Base-by-base conservation (phyloP, 1,139 yeast species). In the Magnusiomyces tetraspermus region DNA sequence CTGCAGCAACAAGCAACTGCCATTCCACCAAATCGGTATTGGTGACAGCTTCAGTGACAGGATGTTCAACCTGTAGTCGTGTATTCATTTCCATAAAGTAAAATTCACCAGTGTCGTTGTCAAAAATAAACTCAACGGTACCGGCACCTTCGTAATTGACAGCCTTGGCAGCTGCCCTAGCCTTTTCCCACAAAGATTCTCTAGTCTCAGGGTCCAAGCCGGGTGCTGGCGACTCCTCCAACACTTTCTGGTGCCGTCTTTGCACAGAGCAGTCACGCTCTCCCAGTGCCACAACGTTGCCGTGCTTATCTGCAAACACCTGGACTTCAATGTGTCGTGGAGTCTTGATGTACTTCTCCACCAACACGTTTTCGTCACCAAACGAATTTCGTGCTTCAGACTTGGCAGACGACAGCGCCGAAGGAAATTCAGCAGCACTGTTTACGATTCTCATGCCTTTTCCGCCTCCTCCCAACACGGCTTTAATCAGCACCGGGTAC, bases 21-120 rank as follows among this genome's bases (percentile, higher is more conserved):
- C 96, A 95, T 58, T 95, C 95, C 44, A 88, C 96, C 57, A 88
- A 75, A 71, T 88, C 96, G 55, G 87, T 90, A 59, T 95, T 95
- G 30, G 95, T 86, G 64, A 88, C 88, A 72, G 85, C 95, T 72
- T 88, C 83, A 51, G 83, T 78, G 60, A 79, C 79, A 49, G 83
- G 80, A 65, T 79, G 83, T 68, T 79, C 83, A 49, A 79, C 83
- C 63, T 79, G 83, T 54, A 79, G 76, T 61, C 83, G 73, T 21
- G 83, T 82, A 68, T 79, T 79, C 70, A 79, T 79, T 66, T 79
- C 83, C 67, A 79, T 78, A 60, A 79, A 79, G 66, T 76, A 79
- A 65, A 79, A 82, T 63, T 80, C 73, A 64, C 77, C 75, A 11
- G 62, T 55, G 63, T 78, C 80, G 67, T 78, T 76, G 63, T 79